Evolutionary conservation across 1,284 basidiomycete species (phyloP), one percentile per base, ranked within the genome.

Genomic region (Ceratobasidium papillatum): DNA sequence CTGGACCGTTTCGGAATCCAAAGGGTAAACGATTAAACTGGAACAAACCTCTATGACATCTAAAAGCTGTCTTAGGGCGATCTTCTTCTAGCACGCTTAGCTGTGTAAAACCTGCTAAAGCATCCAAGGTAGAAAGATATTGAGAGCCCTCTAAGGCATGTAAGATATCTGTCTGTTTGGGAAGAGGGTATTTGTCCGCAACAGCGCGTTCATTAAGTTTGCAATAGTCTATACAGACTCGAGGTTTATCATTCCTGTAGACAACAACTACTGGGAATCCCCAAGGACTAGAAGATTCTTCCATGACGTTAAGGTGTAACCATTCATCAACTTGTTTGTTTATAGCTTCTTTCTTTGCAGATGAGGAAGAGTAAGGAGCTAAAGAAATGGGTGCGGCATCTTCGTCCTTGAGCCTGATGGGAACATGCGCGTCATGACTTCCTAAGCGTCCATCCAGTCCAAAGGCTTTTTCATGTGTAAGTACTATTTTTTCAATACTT

Each of bases 11-110:
- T 0, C 80, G 77, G 0, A 82, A 78, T 1, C 84, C 84, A 75
- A 86, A 85, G 0, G 84, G 84, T 82, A 86, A 84, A 12, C 81
- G 59, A 43, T 77, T 78, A 77, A 84, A 86, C 75, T 86, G 83
- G 52, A 76, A 83, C 0, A 85, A 77, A 5, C 84, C 85, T 45
- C 77, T 74, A 76, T 84, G 84, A 0, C 82, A 82, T n/a, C 81
- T 73, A 80, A 83, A 85, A 0, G 84, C 83, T 0, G 83, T 82
- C 74, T 83, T 83, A 56, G 81, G 79, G 9, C 76, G 76, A 34
- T 81, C 82, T 2, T 81, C 77, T 0, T 77, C 71, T 0, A 58
- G 74, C 22, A 85, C 80, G 8, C 77, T 77, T 0, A 85, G 62
- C 66, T 86, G 85, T 7, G 80, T 83, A 69, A 85, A 86, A 8